These are phyloP conservation scores for Podospora conica DNA, from an alignment of 495 filamentous ascomycete species.

Conservation along the genomic window DNA sequence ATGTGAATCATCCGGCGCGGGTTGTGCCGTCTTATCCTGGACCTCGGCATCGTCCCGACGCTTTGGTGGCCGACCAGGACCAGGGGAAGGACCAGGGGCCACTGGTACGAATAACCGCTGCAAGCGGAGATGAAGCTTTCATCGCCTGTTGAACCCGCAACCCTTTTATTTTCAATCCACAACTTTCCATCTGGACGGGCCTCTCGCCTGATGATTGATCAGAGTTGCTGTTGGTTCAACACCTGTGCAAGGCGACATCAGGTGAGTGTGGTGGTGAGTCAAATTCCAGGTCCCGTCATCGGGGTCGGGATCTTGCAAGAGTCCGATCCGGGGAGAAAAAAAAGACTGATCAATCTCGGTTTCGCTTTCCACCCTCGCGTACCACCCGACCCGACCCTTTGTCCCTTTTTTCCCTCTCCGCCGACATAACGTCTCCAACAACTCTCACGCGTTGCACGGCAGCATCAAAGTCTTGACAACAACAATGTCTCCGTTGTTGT, in stretches of 20 bases:
- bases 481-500: no score
- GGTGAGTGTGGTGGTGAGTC: neutral
- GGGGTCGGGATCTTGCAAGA: neutral
- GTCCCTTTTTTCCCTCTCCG: neutral
- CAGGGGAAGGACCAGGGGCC: no score
- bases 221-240: neutral
- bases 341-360: neutral
- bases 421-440: neutral
- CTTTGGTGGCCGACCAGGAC: neutral
- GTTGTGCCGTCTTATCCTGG: neutral
- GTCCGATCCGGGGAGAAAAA: neutral
- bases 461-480: neutral
- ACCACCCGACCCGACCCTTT: neutral
- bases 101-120: neutral
- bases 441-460: neutral
- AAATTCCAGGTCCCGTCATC: no score
- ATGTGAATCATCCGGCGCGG: no score
- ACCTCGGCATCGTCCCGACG: neutral
- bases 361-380: neutral
- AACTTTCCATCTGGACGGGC: neutral
- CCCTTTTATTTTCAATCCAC: neutral
- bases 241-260: neutral
- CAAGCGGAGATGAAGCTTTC: neutral
- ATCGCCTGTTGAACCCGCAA: neutral
- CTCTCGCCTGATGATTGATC: neutral